Evolutionary conservation across 345 rosid genomes (phyloP).

Genomic region (Schrenkiella parvula): DNA sequence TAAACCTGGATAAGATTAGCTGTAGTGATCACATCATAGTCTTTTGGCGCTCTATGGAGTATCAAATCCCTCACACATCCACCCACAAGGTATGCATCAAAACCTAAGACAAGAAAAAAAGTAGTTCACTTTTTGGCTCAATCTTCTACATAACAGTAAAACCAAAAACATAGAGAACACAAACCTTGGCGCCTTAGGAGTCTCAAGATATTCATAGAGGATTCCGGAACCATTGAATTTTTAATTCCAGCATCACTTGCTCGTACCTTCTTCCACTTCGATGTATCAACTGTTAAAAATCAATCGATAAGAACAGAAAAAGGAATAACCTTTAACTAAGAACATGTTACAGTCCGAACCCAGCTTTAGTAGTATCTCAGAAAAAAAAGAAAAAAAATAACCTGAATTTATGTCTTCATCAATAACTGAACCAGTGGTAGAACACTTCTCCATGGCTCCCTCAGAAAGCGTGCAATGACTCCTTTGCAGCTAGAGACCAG

Average conservation of each 20-base stretch:
- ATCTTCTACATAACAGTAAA: neutral
- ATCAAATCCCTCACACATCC: constrained; percentile 95
- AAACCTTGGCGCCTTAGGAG: constrained; percentile 48
- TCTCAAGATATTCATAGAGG: constrained; percentile 54
- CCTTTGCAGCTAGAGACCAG: constrained; percentile 37
- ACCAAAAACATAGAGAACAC: neutral
- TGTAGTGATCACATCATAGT: constrained; percentile 90
- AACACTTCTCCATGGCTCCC: constrained; percentile 29
- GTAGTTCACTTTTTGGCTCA: neutral
- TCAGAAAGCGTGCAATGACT: constrained; percentile 35
- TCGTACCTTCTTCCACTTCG: constrained; percentile 58
- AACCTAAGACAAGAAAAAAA: constrained; percentile 44
- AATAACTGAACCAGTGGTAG: constrained; percentile 28
- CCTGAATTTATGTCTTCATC: constrained; percentile 29
- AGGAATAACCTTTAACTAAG: neutral
- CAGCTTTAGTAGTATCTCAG: neutral
- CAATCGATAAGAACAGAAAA: neutral
- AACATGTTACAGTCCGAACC: neutral
- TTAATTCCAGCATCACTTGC: constrained; percentile 45
- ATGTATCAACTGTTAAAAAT: constrained; percentile 40
- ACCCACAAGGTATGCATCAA: constrained; percentile 81
- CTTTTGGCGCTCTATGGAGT: constrained; percentile 72
- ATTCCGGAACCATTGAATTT: constrained; percentile 44
- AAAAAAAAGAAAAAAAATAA: neutral
- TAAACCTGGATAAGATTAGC: constrained; percentile 73